Base-by-base conservation (phyloP, 2,329 filamentous ascomycete species). In the Colletotrichum acutatum region DNA sequence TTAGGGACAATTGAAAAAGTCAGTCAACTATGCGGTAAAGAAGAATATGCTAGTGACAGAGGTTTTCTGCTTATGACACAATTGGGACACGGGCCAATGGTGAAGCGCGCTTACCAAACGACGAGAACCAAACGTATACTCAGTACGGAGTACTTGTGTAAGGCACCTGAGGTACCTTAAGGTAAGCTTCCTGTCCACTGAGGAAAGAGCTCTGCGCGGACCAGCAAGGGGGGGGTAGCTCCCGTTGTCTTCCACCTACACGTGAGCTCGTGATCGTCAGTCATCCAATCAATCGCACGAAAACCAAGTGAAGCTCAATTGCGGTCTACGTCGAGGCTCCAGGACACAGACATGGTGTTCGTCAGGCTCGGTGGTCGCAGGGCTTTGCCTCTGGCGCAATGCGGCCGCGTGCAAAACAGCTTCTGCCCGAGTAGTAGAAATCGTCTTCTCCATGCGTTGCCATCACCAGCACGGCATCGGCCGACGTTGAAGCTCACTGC, bases 321-420 rank as follows among this genome's bases (percentile, higher is more conserved):
- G 53, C 28, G 32, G 62, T 60, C 30, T 12, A 56, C 56, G 54
- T 60, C 42, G 46, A 46, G 46, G 62, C 63, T 66, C 30, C 9
- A 46, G 62, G 16, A 66, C 24, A 26, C 54, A 14, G 66, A 60
- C 9, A 71, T 66, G 54, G 16, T 46, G 62, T 26, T 60, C 32
- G 42, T 68, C 6, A 71, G 68, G 68, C 46, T 66, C 24, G 46
- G 62, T 59, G 46, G 53, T 16, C 42, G 68, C 46, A 71, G 53
- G 49, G 57, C 63, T 61, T 3, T 62, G 49, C 34, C 63, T 61
- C 5, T 62, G 34, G 22, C 37, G 22, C 64, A 68, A 30, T n/a
- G 28, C n/a, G 12, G 65, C 26, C 68, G 52, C 14, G 8, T 61
- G 7, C 34, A 52, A 42, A 42, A 42, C 14, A 19, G 37, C 37